Evolutionary conservation across 805 yeast species (phyloP), one percentile per base, ranked within the genome.

Genomic region (Barnettozyma sp.): DNA sequence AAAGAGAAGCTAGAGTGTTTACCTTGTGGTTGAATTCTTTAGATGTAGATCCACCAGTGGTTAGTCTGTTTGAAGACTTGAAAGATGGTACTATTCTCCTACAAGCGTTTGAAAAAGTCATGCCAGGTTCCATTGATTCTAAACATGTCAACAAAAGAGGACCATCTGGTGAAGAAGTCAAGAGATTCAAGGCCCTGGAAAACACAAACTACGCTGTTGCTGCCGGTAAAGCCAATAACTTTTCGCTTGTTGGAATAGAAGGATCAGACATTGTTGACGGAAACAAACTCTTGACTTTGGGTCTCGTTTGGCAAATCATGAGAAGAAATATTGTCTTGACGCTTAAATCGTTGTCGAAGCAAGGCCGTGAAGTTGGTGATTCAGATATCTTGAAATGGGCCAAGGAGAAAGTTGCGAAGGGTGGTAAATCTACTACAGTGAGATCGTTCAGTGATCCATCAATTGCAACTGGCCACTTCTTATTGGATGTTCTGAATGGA

Each of bases 201-300:
- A 92, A 92, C 60, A 86, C 95, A n/a, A 92, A 92, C 61, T 92
- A 92, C 55, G 95, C 94, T n/a, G 97, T 92, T 27, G 95, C 85
- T 49, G 72, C 94, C 34, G 98, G 98, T 50, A 88, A 88, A 61
- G 83, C 86, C 24, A 84, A 85, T 58, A 77, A 80, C 36, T 92
- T 92, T 60, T 90, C 97, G 2, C 70, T 92, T 39, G 98, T 92
- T 34, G 98, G 98, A 46, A 92, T 92, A 45, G 97, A 92, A 59
- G 98, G 98, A 35, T 85, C 96, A 3, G 98, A 92, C 63, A 90
- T 92, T 48, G 80, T 84, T 26, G 98, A 92, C 60, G 97, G 97
- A 46, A 81, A 80, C 56, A 84, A 82, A 55, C 70, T 90, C 34
- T 71, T 92, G 50, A 86, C 95, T 0, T 71, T 92, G 49, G 98